phyloP scores from a whole-genome alignment of 192 early-diverging fungal species.

The Entomortierella chlamydospora region DNA sequence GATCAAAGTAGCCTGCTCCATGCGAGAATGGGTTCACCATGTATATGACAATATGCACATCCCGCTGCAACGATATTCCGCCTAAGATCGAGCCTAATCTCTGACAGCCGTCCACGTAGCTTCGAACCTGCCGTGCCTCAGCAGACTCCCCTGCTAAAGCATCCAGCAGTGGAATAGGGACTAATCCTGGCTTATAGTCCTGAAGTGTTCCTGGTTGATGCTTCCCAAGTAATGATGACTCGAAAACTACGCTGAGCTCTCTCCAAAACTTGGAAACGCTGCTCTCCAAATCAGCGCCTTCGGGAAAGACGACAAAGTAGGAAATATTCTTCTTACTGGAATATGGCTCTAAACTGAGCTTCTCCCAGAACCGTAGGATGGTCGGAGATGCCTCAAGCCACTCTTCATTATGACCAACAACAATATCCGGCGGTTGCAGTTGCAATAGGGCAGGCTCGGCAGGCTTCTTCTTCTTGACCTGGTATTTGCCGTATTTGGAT shows the following conservation, averaged over 20 bases:
- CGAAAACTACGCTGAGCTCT: conserved; percentile 60
- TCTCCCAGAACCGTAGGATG: conserved; percentile 67
- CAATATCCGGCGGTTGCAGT: conserved; percentile 61
- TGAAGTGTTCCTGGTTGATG: conserved; percentile 58
- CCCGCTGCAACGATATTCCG: conserved; percentile 29
- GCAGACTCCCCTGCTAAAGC: conserved; percentile 44
- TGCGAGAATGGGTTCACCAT: conserved; percentile 64
- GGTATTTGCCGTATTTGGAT: conserved; percentile 66
- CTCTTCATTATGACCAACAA: conserved; percentile 63
- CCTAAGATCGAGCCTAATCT: conserved; percentile 57
- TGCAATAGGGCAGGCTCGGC: conserved; percentile 57
- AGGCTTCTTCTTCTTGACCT: conserved; percentile 61
- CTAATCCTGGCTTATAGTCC: conserved; percentile 56
- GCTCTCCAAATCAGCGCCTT: conserved; percentile 51
- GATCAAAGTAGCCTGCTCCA: conserved; percentile 56
- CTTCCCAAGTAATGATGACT: conserved; percentile 59
- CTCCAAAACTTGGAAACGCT: conserved; percentile 54
- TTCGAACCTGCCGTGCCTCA: conserved; percentile 55
- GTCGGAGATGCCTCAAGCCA: conserved; percentile 64
- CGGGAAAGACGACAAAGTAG: conserved; percentile 66
- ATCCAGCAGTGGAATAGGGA: conserved; percentile 57
- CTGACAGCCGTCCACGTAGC: conserved; percentile 62
- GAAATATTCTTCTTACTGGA: conserved; percentile 61
- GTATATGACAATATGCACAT: conserved; percentile 62
- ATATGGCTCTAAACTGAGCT: conserved; percentile 64